These are phyloP conservation scores for Sutorius eximius DNA, from an alignment of 1,284 basidiomycete species.

Conservation along the genomic window DNA sequence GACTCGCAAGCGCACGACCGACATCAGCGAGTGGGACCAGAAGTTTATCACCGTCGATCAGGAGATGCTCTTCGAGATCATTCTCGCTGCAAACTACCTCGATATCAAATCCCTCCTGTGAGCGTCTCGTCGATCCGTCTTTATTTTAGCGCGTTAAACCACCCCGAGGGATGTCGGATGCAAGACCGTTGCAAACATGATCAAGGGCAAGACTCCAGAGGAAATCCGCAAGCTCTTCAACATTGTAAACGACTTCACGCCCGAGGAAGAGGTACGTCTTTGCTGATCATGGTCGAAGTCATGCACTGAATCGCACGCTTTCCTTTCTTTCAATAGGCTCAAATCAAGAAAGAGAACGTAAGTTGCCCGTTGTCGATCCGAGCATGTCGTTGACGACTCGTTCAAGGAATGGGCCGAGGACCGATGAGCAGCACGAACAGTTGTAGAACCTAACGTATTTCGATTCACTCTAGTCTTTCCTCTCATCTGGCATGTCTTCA, in stretches of 20 bases:
- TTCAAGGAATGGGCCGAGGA: slow-evolving; percentile 87
- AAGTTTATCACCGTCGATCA: slow-evolving; percentile 98
- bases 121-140: slow-evolving; percentile 33
- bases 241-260: slow-evolving; percentile 98
- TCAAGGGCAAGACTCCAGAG: slow-evolving; percentile 96
- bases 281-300: background rate
- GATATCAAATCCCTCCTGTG: slow-evolving; percentile 99
- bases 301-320: slow-evolving; percentile 8
- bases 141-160: slow-evolving; percentile 3
- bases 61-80: slow-evolving; percentile 98
- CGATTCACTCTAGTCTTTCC: slow-evolving; percentile 18
- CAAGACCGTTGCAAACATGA: slow-evolving; percentile 99
- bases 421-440: slow-evolving; percentile 48
- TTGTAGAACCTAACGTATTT: slow-evolving; percentile 31
- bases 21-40: slow-evolving; percentile 99
- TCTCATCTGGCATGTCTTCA: slow-evolving; percentile 21
- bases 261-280: slow-evolving; percentile 87
- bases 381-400: slow-evolving; percentile 14
- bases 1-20: slow-evolving; percentile 95
- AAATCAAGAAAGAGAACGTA: slow-evolving; percentile 99
- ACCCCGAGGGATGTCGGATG: slow-evolving; percentile 88
- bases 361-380: slow-evolving; percentile 34
- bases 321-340: slow-evolving; percentile 57
- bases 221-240: slow-evolving; percentile 97
- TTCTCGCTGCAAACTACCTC: slow-evolving; percentile 98